Evolutionary conservation across 2,329 filamentous ascomycete species (phyloP), one percentile per base, ranked within the genome.

Genomic region (Talaromyces sp.): DNA sequence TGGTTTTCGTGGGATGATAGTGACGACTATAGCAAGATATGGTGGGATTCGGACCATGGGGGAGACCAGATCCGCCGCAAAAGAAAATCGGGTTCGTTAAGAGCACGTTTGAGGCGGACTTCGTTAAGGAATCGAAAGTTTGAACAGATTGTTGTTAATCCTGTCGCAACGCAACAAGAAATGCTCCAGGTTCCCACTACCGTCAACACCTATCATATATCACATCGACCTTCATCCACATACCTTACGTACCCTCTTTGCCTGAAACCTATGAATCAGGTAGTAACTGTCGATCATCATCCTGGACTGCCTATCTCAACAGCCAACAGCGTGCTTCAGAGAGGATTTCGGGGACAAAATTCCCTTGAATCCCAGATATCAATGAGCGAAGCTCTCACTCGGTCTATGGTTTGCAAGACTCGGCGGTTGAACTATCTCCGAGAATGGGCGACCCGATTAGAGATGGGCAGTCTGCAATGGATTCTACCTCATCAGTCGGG

Each of bases 11-110:
- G 78, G 78, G 73, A 72, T 56, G 74, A 77, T 3, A 72, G 69
- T 64, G 70, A 72, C 10, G 74, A 78, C 61, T 79, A 78, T 67
- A 71, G 67, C 53, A 78, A 77, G 76, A 70, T 78, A 13, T 80
- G 78, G 78, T 79, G 78, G 78, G 75, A 79, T 69, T 76, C 76
- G 11, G 36, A 59, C n/a, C 19, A 38, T 15, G 56, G 36, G 7
- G 53, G 53, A 45, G 38, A 40, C 36, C 56, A 59, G 38, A 43
- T 31, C 13, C 22, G 25, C 45, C 17, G 22, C 36, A 45, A n/a
- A 45, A 45, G 56, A 19, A 40, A 45, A 43, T 10, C n/a, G 22
- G 56, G 1, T 38, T 45, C 56, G 11, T 27, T 29, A 10, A 31
- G 56, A 43, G 8, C 19, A 19, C 56, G 17, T 8, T 43, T 36